Evolutionary conservation across 1,139 yeast genomes (phyloP).

Genomic region (Protomyces inundatus): DNA sequence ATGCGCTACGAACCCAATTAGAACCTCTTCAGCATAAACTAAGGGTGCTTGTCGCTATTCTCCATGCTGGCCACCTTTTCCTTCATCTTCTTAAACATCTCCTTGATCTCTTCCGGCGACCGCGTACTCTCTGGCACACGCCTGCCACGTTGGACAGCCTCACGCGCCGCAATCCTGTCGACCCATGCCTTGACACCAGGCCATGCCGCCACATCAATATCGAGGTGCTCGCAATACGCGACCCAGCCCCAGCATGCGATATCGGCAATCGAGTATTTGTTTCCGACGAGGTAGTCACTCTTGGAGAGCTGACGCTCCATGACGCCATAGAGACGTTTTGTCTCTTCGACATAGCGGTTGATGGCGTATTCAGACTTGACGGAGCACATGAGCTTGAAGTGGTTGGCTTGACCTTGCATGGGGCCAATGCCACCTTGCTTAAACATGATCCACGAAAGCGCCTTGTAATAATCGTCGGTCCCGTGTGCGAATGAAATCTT

Average conservation of each 20-base stretch:
- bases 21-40: not conserved
- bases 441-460: conserved; percentile 50
- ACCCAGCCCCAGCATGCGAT: conserved; percentile 45
- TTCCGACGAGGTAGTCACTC: conserved; percentile 54
- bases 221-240: not conserved
- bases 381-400: conserved; percentile 36
- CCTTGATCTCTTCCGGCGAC: conserved; percentile 16
- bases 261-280: conserved; percentile 54
- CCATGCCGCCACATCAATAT: conserved; percentile 9
- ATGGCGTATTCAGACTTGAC: conserved; percentile 51
- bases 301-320: conserved; percentile 47
- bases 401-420: conserved; percentile 53
- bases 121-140: conserved; percentile 26
- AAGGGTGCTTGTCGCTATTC: conserved; percentile 22
- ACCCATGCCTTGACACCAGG: conserved; percentile 14
- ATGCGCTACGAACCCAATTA: not conserved
- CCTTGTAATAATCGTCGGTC: conserved; percentile 34
- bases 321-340: conserved; percentile 51
- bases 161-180: conserved; percentile 11
- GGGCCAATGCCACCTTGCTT: conserved; percentile 60
- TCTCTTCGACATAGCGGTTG: conserved; percentile 50
- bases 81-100: conserved; percentile 12
- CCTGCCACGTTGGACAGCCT: conserved; percentile 14
- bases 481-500: conserved; percentile 48
- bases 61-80: conserved; percentile 22